phyloP scores from a whole-genome alignment of 306 rosid species.

The Prunus padus region DNA sequence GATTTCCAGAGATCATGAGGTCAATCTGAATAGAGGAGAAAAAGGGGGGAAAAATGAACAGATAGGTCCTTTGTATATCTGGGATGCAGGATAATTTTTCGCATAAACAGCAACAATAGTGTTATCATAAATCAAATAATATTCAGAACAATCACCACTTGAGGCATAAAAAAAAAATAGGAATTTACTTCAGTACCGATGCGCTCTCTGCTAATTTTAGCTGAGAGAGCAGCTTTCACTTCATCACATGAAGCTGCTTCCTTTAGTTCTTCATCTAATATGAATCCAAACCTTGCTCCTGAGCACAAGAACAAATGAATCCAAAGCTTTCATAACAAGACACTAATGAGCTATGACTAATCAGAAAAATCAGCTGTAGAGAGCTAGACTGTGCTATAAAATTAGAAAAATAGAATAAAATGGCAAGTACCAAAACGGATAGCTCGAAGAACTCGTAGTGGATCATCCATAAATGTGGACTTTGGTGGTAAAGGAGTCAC shows the following conservation, averaged over 20 bases:
- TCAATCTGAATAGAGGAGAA: constrained; percentile 51
- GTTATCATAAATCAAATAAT: constrained; percentile 11
- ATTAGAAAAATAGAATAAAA: constrained; percentile 7
- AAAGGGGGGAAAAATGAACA: neutral
- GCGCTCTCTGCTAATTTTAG: constrained; percentile 90
- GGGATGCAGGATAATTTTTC: constrained; percentile 11
- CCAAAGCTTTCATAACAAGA: neutral
- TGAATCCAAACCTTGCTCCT: constrained; percentile 86
- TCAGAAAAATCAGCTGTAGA: neutral
- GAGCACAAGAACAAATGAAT: constrained; percentile 6
- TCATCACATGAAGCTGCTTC: constrained; percentile 82
- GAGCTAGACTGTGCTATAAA: neutral
- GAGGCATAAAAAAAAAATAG: constrained; percentile 22
- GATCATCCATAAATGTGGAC: constrained; percentile 90
- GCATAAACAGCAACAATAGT: constrained; percentile 13
- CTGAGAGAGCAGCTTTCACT: constrained; percentile 74
- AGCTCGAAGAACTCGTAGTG: constrained; percentile 90
- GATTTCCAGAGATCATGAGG: constrained; percentile 82
- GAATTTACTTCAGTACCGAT: constrained; percentile 75
- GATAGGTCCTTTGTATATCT: neutral
- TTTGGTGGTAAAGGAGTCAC: constrained; percentile 89
- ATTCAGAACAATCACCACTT: constrained; percentile 13
- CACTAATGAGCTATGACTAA: neutral
- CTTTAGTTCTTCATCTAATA: constrained; percentile 75
- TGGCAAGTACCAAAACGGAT: constrained; percentile 71